Evolutionary conservation across 495 filamentous ascomycete species (phyloP).

Genomic region (Hyaloscypha bicolor): DNA sequence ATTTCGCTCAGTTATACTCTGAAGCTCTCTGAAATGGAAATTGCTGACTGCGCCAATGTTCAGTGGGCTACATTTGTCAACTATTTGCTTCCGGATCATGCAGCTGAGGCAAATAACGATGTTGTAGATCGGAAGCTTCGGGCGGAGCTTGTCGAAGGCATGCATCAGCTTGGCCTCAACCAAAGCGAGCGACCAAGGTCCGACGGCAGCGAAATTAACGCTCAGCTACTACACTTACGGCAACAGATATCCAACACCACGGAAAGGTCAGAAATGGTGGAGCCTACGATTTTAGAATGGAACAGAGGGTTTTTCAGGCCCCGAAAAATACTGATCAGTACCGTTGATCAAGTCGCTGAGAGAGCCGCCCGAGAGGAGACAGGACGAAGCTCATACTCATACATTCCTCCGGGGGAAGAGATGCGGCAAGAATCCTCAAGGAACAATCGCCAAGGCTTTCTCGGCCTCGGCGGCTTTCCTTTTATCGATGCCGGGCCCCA

Average conservation of each 20-base stretch:
- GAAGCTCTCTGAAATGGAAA: conserved; percentile 20
- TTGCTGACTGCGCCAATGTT: conserved; percentile 13
- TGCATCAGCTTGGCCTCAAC: conserved; percentile 19
- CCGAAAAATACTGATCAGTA: conserved; percentile 35
- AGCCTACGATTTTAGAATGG: conserved; percentile 46
- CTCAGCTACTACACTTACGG: conserved; percentile 35
- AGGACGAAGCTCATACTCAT: neutral
- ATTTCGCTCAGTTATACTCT: no score
- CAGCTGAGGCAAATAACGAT: conserved; percentile 19
- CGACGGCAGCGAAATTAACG: conserved; percentile 35
- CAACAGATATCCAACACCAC: neutral
- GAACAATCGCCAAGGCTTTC: no score
- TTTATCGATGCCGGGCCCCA: neutral
- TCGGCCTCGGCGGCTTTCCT: no score
- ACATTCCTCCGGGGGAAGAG: neutral
- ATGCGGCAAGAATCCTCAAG: neutral
- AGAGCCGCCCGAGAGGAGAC: neutral
- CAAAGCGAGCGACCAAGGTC: conserved; percentile 17
- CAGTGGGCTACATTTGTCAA: conserved; percentile 55
- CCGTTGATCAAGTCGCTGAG: neutral
- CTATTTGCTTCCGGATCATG: conserved; percentile 20
- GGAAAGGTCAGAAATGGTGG: neutral
- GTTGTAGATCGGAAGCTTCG: conserved; percentile 29
- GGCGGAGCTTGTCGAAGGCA: conserved; percentile 27
- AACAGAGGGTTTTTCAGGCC: conserved; percentile 52